Evolutionary conservation across 2,329 filamentous ascomycete genomes (phyloP).

Genomic region (Ophiosphaerella korrae): DNA sequence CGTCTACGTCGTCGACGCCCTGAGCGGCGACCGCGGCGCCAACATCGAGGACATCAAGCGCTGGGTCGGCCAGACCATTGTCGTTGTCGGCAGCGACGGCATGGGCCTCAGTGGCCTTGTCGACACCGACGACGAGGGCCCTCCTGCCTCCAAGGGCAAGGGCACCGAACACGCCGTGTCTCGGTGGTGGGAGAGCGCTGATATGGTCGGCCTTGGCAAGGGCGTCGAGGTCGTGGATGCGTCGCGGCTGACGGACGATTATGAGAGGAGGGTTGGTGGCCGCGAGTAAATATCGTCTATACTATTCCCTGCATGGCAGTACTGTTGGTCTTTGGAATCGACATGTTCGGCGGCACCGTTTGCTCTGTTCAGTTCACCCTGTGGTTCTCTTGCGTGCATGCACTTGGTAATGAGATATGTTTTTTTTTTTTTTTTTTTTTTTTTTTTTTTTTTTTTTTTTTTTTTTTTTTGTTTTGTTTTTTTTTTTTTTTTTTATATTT

Average conservation of each 20-base stretch:
- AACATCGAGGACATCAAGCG: slow-evolving; percentile 68
- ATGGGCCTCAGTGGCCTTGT: slow-evolving; percentile 59
- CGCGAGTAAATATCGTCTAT: slow-evolving; percentile 38
- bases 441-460: too few species aligned
- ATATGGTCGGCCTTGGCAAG: slow-evolving; percentile 83
- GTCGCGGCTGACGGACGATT: slow-evolving; percentile 82
- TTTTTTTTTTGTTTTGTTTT: too few species aligned
- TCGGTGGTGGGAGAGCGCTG: slow-evolving; percentile 79
- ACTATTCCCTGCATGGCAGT: too few species aligned
- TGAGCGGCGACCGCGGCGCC: slow-evolving; percentile 76
- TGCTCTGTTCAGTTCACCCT: too few species aligned
- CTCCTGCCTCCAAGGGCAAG: slow-evolving; percentile 25
- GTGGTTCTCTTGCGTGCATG: too few species aligned
- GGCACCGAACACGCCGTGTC: slow-evolving; percentile 42
- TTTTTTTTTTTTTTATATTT: too few species aligned
- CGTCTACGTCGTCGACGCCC: slow-evolving; percentile 85
- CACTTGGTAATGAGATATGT: too few species aligned
- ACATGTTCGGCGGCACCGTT: too few species aligned
- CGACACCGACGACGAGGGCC: slow-evolving; percentile 63
- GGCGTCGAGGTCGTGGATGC: slow-evolving; percentile 89
- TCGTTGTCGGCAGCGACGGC: slow-evolving; percentile 61
- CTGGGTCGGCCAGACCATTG: slow-evolving; percentile 66
- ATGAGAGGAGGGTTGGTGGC: slow-evolving; percentile 77
- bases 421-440: too few species aligned
- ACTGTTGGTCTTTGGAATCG: too few species aligned